A percentile compares a stretch with the other conserved stretches of the same genome.
Evolutionary conservation across 768 basidiomycete species (phyloP).

Genomic region (Phaeotremella skinneri): DNA sequence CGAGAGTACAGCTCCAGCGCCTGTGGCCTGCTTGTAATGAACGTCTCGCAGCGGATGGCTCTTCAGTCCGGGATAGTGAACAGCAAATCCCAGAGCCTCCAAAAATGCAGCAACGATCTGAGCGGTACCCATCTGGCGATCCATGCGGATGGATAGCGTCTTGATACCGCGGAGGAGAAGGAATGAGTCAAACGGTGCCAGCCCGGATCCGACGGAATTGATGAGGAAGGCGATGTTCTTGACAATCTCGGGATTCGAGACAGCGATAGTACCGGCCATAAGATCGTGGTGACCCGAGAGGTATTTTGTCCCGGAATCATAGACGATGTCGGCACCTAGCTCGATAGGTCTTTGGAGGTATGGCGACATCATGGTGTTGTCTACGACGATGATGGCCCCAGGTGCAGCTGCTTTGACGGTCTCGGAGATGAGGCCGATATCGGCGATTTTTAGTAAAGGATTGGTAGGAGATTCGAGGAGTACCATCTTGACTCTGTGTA

Average conservation of each 20-base stretch:
- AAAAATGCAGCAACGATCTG: constrained; percentile 83
- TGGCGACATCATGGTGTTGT: constrained; percentile 99
- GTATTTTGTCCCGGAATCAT: constrained; percentile 97
- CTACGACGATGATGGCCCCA: constrained; percentile 54
- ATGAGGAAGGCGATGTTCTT: constrained; percentile 88
- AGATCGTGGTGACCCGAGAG: constrained; percentile 97
- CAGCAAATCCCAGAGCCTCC: constrained; percentile 75
- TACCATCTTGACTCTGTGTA: constrained; percentile 67
- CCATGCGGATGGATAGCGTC: constrained; percentile 93
- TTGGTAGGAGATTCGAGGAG: constrained; percentile 97
- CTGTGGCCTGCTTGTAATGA: constrained; percentile 86
- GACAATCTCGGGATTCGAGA: constrained; percentile 84
- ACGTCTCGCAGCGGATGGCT: constrained; percentile 78
- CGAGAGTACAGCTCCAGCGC: constrained; percentile 88
- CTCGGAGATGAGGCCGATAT: constrained; percentile 76
- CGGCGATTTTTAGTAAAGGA: constrained; percentile 90
- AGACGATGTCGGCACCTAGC: constrained; percentile 93
- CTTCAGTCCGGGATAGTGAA: constrained; percentile 86
- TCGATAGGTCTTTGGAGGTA: constrained; percentile 93
- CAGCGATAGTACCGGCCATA: constrained; percentile 94
- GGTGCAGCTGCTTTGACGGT: constrained; percentile 65
- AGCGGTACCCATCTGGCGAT: constrained; percentile 81
- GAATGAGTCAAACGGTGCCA: constrained; percentile 95
- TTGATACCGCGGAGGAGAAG: constrained; percentile 92
- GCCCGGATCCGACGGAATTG: constrained; percentile 88